Base-by-base conservation (phyloP, 148 eudicot genomes). In the Rhododendron mucronatum region DNA sequence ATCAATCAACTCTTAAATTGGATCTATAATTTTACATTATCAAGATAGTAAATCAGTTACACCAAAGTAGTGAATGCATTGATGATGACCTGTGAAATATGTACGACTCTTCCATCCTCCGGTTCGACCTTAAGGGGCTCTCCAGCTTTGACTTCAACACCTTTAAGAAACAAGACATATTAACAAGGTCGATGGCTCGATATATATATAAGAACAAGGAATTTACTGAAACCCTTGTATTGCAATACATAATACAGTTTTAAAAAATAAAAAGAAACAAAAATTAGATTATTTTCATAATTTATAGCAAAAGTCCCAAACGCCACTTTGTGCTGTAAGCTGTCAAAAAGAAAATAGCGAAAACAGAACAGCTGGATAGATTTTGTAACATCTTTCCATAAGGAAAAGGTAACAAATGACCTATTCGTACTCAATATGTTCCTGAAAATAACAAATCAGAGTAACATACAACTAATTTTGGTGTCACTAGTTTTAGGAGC, bases 91-190 rank as follows among this genome's bases (percentile, higher is more conserved):
- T 96, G 98, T 5, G 98, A 95, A 65, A 95, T 88, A 77, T 93
- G 96, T 30, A 95, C 79, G 33, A 94, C 37, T 83, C 75, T 84
- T 21, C 89, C 92, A 0, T 23, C 33, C 2, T 87, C 93, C 13
- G 93, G 88, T 9, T 7, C 4, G 7, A 95, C 94, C 88, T 83
- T 83, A n/a, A 82, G 85, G 30, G 94, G 78, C 79, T 92, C 82
- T 16, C 95, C 93, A 9, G 92, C 92, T 88, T 93, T 93, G 13
- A 93, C 92, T 86, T 93, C 98, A 85, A 94, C 91, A 85, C 98
- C 98, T 96, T 85, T 7, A 81, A 84, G 67, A 12, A 74, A 26
- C 85, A 80, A 50, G 28, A 83, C 30, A 76, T 1, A 55, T 37
- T 11, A 77, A 18, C n/a, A 57, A 77, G 41, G 14, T 37, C 14